These are phyloP conservation scores for Umbelopsis sp. DNA, from an alignment of 192 early-diverging fungal species.

Conservation along the genomic window DNA sequence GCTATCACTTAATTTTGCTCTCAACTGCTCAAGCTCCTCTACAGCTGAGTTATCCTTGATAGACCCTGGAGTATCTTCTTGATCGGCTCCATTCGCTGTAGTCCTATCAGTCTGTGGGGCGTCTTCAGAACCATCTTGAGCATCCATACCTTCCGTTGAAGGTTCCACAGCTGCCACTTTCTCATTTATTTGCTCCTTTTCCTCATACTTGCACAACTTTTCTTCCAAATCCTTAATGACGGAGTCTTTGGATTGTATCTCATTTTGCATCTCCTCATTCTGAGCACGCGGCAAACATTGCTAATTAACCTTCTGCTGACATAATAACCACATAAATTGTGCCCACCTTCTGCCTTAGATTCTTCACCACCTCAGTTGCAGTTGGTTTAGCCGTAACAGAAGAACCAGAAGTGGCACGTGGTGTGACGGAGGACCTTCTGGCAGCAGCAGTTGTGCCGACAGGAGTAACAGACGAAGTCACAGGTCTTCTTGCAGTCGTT, in stretches of 20 bases:
- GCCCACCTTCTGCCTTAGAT: not conserved
- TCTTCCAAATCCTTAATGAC: not conserved
- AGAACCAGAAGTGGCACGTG: not conserved
- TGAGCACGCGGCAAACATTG: not conserved
- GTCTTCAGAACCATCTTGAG: not conserved
- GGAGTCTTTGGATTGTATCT: not conserved
- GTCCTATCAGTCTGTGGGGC: not conserved
- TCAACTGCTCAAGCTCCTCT: not conserved
- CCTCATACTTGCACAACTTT: not conserved
- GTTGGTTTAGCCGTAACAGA: not conserved
- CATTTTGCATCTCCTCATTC: slow-evolving; percentile 15
- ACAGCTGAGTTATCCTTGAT: not conserved
- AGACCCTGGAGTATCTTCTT: not conserved
- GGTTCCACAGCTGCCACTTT: not conserved
- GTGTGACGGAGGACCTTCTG: not conserved
- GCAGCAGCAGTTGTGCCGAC: not conserved
- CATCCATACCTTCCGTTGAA: not conserved
- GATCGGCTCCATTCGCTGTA: not conserved
- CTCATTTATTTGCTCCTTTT: not conserved
- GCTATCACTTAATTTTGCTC: not conserved
- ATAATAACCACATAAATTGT: too few relatives aligned
- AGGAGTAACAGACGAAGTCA: not conserved
- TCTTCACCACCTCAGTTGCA: slow-evolving; percentile 2
- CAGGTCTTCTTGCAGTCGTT: not conserved
- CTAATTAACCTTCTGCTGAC: too few relatives aligned